Conservation (phyloP, 495 filamentous ascomycete genomes). For the Penicillium desertorum region DNA sequence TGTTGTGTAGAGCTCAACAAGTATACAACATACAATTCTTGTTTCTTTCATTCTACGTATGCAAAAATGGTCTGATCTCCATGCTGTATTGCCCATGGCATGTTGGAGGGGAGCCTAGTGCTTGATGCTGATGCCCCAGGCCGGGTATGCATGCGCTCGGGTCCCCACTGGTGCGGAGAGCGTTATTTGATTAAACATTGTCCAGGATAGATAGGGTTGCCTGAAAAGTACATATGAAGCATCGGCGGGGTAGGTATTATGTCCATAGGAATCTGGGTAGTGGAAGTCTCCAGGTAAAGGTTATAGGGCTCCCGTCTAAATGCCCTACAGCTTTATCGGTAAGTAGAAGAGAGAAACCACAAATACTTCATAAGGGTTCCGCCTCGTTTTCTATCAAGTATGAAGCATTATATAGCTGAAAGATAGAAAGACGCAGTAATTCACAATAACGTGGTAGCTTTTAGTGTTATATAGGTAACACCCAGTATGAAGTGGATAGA, state of each 20-base stretch:
- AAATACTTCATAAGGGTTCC: background rate
- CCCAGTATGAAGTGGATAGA: background rate
- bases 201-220: background rate
- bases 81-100: background rate
- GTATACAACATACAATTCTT: background rate
- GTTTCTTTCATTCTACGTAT: background rate
- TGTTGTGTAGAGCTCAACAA: conserved; percentile 20
- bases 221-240: background rate
- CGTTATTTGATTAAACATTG: background rate
- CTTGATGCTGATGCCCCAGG: background rate
- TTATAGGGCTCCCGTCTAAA: background rate
- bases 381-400: background rate
- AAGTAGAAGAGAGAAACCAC: background rate
- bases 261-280: background rate
- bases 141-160: conserved; percentile 10
- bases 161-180: conserved; percentile 14
- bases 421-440: background rate
- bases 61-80: background rate
- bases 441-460: background rate
- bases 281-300: background rate
- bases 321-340: background rate
- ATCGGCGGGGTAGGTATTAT: background rate
- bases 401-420: background rate
- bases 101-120: conserved; percentile 2
- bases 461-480: background rate